These are phyloP conservation scores for Aspergillus flavus DNA, from an alignment of 2,329 filamentous ascomycete species.

Conservation along the genomic window DNA sequence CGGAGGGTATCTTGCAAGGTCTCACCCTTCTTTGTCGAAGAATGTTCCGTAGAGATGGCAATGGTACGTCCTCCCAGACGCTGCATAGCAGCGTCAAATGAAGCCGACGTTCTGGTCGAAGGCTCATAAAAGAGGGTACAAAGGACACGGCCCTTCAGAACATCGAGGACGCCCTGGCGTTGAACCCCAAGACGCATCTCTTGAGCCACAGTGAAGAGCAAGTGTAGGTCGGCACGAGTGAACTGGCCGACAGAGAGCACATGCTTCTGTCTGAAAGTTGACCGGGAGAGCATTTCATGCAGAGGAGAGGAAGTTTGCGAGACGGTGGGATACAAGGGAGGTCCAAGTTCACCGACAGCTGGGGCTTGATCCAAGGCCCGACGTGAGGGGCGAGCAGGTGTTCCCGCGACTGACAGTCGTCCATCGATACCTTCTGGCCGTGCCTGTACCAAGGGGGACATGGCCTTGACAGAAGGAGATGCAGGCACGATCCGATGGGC, in stretches of 20 bases:
- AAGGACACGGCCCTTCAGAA: slow-evolving; percentile 82
- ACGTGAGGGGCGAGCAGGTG: slow-evolving; percentile 35
- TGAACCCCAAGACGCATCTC: slow-evolving; percentile 97
- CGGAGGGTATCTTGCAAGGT: slow-evolving; percentile 89
- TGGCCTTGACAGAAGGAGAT: slow-evolving; percentile 60
- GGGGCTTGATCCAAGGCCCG: slow-evolving; percentile 35
- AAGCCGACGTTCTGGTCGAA: slow-evolving; percentile 90
- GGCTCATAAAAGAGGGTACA: slow-evolving; percentile 98
- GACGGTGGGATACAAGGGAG: slow-evolving; percentile 46
- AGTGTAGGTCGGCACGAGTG: slow-evolving; percentile 80
- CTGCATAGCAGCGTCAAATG: slow-evolving; percentile 98
- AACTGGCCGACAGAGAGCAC: slow-evolving; percentile 93
- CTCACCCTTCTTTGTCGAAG: slow-evolving; percentile 93
- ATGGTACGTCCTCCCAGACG: slow-evolving; percentile 88
- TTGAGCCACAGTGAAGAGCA: slow-evolving; percentile 93
- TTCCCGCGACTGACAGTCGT: slow-evolving; percentile 40
- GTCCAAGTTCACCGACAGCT: slow-evolving; percentile 39
- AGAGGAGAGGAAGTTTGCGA: slow-evolving; percentile 63
- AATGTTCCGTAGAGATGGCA: slow-evolving; percentile 77
- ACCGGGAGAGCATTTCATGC: slow-evolving; percentile 72
- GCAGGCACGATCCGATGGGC: slow-evolving; percentile 57
- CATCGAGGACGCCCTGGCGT: slow-evolving; percentile 83
- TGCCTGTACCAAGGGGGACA: slow-evolving; percentile 44
- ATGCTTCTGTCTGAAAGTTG: slow-evolving; percentile 85
- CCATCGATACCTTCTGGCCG: slow-evolving; percentile 43